Evolutionary conservation across 1,284 basidiomycete genomes (phyloP), one percentile per base, ranked within the genome.

Genomic region (Tilletia caries): DNA sequence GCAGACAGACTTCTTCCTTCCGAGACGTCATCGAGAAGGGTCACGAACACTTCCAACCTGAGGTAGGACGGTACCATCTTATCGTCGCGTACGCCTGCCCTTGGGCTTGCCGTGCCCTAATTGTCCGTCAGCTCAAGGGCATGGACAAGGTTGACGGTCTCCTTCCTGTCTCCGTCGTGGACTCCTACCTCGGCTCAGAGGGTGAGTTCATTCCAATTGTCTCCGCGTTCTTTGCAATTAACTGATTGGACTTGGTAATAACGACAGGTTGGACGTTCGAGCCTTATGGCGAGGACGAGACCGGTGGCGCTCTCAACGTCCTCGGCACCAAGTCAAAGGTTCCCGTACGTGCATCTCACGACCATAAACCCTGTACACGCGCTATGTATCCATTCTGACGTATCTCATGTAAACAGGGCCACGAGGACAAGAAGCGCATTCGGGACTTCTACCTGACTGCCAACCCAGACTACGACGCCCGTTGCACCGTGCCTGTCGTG

Each of bases 51-150:
- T 95, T 92, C 79, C 85, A 88, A 65, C 91, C 95, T 0, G 94
- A 95, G 84, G 88, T 87, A 83, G 91, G 93, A 89, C 75, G 75
- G 86, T 85, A 82, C 72, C 71, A 77, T 33, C 73, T 82, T 46
- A 65, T 76, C 62, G 75, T 79, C 8, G 74, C 80, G 2, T 67
- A 71, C 52, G 82, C 83, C 64, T 86, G 87, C 76, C 87, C 95
- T 3, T 98, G 95, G 95, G 95, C 95, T 0, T 93, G 93, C 66
- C 88, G 95, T 73, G 88, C 93, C 1, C 86, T 98, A 68, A 97
- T 98, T 77, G 87, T 91, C 3, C 88, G 95, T 76, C 89, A 92
- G 83, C 87, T 98, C 76, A 98, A 98, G 84, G 93, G 94, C 0
- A 87, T 98, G 44, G 91, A 98, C 75, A 87, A 90, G 48, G 86